A percentile compares a stretch with the other conserved stretches of the same genome.
phyloP scores from a whole-genome alignment of 148 eudicot genomes.

The Amaranthus cruentus region DNA sequence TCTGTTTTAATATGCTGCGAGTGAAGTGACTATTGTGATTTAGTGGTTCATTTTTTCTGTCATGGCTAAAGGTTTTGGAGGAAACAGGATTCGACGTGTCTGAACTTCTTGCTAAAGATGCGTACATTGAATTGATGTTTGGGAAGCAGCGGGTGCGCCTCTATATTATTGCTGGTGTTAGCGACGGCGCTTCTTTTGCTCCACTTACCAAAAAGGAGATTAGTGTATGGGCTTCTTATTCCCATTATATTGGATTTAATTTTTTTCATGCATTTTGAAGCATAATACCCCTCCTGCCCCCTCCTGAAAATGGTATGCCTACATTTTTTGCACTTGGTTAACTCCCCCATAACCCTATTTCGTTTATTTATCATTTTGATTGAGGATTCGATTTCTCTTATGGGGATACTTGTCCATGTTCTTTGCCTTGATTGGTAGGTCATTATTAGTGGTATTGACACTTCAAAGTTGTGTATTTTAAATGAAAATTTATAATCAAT shows the following conservation, averaged over 20 bases:
- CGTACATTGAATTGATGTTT: constrained; percentile 75
- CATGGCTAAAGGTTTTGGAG: constrained; percentile 75
- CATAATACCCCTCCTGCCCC: not conserved
- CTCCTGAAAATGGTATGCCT: not conserved
- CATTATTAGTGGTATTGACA: too few relatives aligned
- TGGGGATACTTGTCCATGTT: not conserved
- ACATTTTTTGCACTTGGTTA: not conserved
- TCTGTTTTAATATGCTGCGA: too few relatives aligned
- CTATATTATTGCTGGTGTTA: constrained; percentile 85
- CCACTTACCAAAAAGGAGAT: constrained; percentile 96
- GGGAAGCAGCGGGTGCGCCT: constrained; percentile 97
- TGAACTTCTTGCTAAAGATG: constrained; percentile 75
- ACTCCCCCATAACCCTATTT: not conserved
- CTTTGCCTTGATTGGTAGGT: too few relatives aligned
- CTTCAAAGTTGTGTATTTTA: too few relatives aligned
- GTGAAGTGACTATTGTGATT: not conserved
- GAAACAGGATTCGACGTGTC: constrained; percentile 97
- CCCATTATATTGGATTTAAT: not conserved
- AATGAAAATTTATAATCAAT: too few relatives aligned
- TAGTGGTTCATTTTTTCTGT: constrained; percentile 7
- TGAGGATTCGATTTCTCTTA: too few relatives aligned
- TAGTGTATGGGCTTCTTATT: constrained; percentile 52
- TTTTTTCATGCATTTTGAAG: not conserved
- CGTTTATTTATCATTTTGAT: too few relatives aligned
- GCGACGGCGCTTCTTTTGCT: constrained; percentile 78